phyloP scores from a whole-genome alignment of 352 stramenopile species.

The Pythium scleroteichum region DNA sequence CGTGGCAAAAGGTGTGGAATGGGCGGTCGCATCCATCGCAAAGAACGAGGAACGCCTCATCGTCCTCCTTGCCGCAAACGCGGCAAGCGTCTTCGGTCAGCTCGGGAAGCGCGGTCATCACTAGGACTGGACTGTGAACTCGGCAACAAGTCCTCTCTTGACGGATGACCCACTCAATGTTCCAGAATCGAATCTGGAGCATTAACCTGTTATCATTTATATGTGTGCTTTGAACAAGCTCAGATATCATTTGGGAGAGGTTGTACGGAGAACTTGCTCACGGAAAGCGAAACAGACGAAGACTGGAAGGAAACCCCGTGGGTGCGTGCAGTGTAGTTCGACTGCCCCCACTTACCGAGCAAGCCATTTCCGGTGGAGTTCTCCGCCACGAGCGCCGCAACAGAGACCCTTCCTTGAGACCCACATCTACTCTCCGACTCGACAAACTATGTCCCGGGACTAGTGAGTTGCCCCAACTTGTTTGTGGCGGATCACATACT shows the following conservation, averaged over 20 bases:
- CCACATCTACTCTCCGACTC: background rate
- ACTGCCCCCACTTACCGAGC: background rate
- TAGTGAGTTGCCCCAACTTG: slow-evolving; percentile 45
- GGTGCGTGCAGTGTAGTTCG: no score
- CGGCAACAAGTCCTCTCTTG: slow-evolving; percentile 2
- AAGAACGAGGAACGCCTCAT: slow-evolving; percentile 78
- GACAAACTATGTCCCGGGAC: slow-evolving; percentile 67
- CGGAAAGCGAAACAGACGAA: slow-evolving; percentile 24
- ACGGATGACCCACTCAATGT: slow-evolving; percentile 6
- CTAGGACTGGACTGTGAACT: slow-evolving; percentile 25
- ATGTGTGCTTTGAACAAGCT: slow-evolving; percentile 1
- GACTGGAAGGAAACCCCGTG: slow-evolving; percentile 20
- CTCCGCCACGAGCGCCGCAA: background rate
- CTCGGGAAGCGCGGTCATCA: slow-evolving; percentile 19
- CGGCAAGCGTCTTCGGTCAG: slow-evolving; percentile 75
- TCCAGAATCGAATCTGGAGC: slow-evolving; percentile 13
- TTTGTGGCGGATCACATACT: background rate
- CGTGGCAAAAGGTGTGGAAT: slow-evolving; percentile 75
- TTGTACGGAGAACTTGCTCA: slow-evolving; percentile 24
- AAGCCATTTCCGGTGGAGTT: slow-evolving; percentile 13
- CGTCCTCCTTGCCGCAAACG: slow-evolving; percentile 73
- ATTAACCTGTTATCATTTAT: slow-evolving; percentile 5
- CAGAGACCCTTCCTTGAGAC: background rate
- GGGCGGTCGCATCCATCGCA: slow-evolving; percentile 78
- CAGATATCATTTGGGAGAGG: slow-evolving; percentile 14